Evolutionary conservation across 768 basidiomycete species (phyloP), one percentile per base, ranked within the genome.

Genomic region (Gloeostereum incarnatum): DNA sequence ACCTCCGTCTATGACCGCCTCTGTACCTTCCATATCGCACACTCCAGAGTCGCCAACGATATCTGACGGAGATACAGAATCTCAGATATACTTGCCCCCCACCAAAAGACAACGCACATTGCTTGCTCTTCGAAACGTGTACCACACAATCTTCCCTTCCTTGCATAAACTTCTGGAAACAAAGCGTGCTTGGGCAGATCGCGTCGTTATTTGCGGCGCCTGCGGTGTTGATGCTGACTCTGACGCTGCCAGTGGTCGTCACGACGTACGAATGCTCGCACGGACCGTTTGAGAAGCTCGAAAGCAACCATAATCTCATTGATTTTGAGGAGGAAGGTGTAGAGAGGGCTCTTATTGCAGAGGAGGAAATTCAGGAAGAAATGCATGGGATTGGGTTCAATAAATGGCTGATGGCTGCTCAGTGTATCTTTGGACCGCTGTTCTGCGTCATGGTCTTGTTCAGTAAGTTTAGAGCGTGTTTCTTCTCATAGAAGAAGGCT

Each of bases 201-300:
- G 83, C 85, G 0, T 75, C 81, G 0, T 47, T 94, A 18, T 71
- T 96, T 40, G 89, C 91, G 3, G 78, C 83, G 0, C 94, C 94
- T 2, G 89, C 91, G 2, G 78, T 99, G 2, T 63, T 96, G 56
- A 65, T 69, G 3, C 62, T 99, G 35, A 97, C 93, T 0, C 45
- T 98, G 14, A 97, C 94, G 0, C 63, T 98, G 7, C 92, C 92
- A 3, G 93, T 99, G 9, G 89, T 93, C 13, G 73, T 86, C 20
- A 77, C 68, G 7, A 70, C 75, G 3, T 78, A 78, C 47, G 50
- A 63, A 2, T 46, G 48, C 16, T 32, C 48, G 19, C 51, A 50
- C 13, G 41, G 48, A 11, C 49, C 63, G 3, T 55, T 50, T 9
- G 74, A 78, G 49, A 73, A 73, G 51, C 37, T 47, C 11, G 42